phyloP scores from a whole-genome alignment of 768 basidiomycete species.

The Coprinopsis cinerea region DNA sequence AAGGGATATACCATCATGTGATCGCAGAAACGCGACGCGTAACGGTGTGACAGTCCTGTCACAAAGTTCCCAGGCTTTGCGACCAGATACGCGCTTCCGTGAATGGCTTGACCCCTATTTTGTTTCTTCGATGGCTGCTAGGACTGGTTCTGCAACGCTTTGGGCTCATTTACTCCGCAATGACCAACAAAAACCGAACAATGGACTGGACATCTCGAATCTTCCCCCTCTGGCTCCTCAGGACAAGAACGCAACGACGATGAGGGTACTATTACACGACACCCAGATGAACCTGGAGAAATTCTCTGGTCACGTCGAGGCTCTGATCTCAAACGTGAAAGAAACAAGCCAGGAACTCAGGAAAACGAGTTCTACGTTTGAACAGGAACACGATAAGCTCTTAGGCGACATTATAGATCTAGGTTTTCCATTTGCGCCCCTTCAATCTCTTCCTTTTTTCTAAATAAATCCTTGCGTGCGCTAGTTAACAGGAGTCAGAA shows the following conservation, averaged over 20 bases:
- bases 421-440: conserved; percentile 29
- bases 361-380: conserved; percentile 49
- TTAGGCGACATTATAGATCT: conserved; percentile 50
- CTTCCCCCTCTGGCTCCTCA: conserved; percentile 43
- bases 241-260: conserved; percentile 65
- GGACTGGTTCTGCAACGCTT: conserved; percentile 22
- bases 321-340: conserved; percentile 45
- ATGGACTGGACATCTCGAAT: conserved; percentile 15
- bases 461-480: conserved; percentile 4
- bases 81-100: too few species aligned
- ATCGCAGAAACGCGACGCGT: conserved; percentile 20
- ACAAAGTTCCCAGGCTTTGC: background rate
- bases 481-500: conserved; percentile 61
- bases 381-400: conserved; percentile 52
- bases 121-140: background rate
- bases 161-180: conserved; percentile 56
- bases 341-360: conserved; percentile 48
- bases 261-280: conserved; percentile 68
- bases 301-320: conserved; percentile 52
- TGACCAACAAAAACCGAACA: conserved; percentile 25
- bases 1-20: conserved; percentile 32
- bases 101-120: too few species aligned
- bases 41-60: conserved; percentile 12
- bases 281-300: conserved; percentile 67
- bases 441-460: conserved; percentile 1